Evolutionary conservation across 345 rosid genomes (phyloP).

Genomic region (Cardamine resedifolia): DNA sequence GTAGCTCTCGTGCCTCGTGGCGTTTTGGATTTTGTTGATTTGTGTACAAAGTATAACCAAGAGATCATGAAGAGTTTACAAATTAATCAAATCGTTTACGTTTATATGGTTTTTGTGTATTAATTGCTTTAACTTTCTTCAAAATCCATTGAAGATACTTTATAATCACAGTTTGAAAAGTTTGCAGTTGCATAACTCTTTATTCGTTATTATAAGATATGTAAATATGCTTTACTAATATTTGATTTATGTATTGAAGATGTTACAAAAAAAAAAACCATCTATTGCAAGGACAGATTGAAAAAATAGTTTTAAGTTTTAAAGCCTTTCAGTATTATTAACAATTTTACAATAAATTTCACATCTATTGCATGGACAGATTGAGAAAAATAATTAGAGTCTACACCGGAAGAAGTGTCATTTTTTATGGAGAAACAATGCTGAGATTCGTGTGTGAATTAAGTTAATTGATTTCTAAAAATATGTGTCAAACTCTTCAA

Average conservation of each 20-base stretch:
- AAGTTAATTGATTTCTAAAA: background rate
- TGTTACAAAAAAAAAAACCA: too few species aligned
- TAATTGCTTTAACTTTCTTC: background rate
- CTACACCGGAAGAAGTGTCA: too few species aligned
- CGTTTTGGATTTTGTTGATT: constrained; percentile 27
- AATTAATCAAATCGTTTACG: constrained; percentile 14
- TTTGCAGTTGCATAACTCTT: constrained; percentile 2
- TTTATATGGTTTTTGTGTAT: background rate
- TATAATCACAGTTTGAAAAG: background rate
- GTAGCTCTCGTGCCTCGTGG: constrained; percentile 16
- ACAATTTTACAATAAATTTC: too few species aligned
- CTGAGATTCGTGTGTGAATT: background rate
- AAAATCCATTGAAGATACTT: background rate
- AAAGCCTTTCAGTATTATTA: too few species aligned
- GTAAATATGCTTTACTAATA: too few species aligned
- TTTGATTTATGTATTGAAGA: too few species aligned
- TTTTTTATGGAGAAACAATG: background rate
- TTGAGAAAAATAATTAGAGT: too few species aligned
- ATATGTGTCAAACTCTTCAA: background rate
- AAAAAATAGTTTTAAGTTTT: too few species aligned
- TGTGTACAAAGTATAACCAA: constrained; percentile 25
- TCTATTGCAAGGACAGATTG: too few species aligned
- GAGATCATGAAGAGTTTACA: constrained; percentile 31
- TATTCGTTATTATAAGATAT: too few species aligned
- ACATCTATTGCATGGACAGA: too few species aligned